Percentiles rank a stretch among this genome's conserved stretches.
Evolutionary conservation across 495 filamentous ascomycete species (phyloP).

Genomic region (Penicillium crystallinum): DNA sequence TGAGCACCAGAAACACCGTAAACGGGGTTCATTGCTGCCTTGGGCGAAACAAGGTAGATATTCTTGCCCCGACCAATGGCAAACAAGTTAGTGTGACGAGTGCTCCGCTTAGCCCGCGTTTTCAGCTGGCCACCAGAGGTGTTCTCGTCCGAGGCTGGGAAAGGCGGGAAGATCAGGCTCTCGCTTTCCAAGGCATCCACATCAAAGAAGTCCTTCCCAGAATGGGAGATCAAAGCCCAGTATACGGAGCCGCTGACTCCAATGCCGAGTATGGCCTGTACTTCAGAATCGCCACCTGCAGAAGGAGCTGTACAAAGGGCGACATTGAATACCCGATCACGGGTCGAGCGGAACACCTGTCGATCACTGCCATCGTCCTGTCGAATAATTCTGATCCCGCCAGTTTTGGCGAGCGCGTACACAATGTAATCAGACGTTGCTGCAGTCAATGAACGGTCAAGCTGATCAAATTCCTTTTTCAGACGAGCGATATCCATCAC

Average conservation of each 20-base stretch:
- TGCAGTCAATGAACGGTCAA: conserved; percentile 85
- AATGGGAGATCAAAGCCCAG: conserved; percentile 72
- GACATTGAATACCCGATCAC: conserved; percentile 93
- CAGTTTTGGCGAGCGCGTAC: conserved; percentile 86
- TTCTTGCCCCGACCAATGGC: conserved; percentile 92
- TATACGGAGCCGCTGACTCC: conserved; percentile 92
- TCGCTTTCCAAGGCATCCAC: conserved; percentile 66
- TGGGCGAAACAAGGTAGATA: conserved; percentile 85
- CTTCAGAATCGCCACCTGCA: conserved; percentile 38
- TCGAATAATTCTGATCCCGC: conserved; percentile 84
- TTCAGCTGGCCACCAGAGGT: conserved; percentile 86
- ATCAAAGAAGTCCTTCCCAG: conserved; percentile 68
- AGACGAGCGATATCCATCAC: conserved; percentile 86
- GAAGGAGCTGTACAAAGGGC: conserved; percentile 61
- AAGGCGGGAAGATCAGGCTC: conserved; percentile 77
- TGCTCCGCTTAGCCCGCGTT: conserved; percentile 86
- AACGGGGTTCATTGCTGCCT: conserved; percentile 62
- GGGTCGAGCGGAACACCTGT: conserved; percentile 78
- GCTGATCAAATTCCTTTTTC: conserved; percentile 96
- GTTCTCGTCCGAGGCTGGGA: conserved; percentile 68
- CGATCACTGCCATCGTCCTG: conserved; percentile 89
- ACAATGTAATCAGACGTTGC: conserved; percentile 89
- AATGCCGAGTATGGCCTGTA: conserved; percentile 82
- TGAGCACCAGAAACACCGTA: conserved; percentile 68
- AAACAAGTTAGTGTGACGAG: conserved; percentile 84